Evolutionary conservation across 2,329 filamentous ascomycete species (phyloP), one percentile per base, ranked within the genome.

Genomic region (Cladobotryum mycophilum): DNA sequence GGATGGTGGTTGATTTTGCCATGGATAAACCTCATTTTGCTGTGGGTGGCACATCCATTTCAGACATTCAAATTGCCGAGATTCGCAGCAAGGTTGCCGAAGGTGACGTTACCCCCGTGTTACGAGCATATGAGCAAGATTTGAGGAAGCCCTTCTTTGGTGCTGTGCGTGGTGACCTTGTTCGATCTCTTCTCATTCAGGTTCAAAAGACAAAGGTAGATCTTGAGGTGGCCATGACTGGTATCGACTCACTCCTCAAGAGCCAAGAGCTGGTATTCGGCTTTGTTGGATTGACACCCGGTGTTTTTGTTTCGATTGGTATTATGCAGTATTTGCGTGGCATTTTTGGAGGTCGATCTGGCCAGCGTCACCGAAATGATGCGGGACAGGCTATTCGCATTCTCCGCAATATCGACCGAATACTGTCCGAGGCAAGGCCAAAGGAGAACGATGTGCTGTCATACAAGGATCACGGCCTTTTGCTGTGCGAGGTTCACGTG

Each of bases 171-270:
- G 93, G 93, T 11, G 92, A 97, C 61, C 77, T 99, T 25, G 80
- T 97, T 35, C 85, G 92, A 47, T 90, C 92, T 4, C 80, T 99
- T 25, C 76, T 99, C 41, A 97, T 99, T 49, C 93, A 99, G 65
- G 85, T 99, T 36, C 93, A 99, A 64, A 99, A 99, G 76, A 97
- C 93, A 18, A 99, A 99, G 73, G 93, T 99, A 8, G 93, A 99
- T 63, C 84, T 99, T 12, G 93, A 99, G 68, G 85, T 97, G 54
- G 93, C 93, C 13, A 91, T 99, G 72, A 89, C 88, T 53, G 93
- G 93, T 15, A 99, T 99, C 57, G 92, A 99, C 73, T 83, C 89
- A 34, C 79, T 99, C 33, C 78, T 99, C 52, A 96, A 93, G 72
- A 96, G 91, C 62, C 93, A 99, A 65, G 92, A 99, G 65, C 79